Evolutionary conservation across 768 basidiomycete species (phyloP).

Genomic region (Amanita pallidorosea): DNA sequence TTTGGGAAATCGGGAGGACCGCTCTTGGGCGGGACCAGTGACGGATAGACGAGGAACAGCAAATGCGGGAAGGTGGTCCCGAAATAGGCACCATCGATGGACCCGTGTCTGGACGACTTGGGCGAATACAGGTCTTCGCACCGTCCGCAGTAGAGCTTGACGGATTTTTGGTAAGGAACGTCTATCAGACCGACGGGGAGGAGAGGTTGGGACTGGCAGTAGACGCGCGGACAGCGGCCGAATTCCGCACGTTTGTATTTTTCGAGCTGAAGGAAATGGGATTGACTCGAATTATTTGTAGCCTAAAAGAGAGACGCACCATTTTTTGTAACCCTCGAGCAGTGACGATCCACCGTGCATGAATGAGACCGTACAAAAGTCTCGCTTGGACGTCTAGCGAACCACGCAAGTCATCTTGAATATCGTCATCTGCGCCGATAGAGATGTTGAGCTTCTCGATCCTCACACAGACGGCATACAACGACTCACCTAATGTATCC

Average conservation of each 20-base stretch:
- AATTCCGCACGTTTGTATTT: conserved; percentile 99
- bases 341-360: conserved; percentile 95
- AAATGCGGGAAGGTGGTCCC: conserved; percentile 98
- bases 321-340: conserved; percentile 91
- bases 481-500: conserved; percentile 74
- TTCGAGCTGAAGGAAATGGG: conserved; percentile 48
- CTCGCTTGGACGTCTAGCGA: conserved; percentile 90
- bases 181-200: conserved; percentile 96
- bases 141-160: conserved; percentile 96
- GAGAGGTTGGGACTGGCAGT: conserved; percentile 90
- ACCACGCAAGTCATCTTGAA: conserved; percentile 89
- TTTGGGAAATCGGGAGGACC: conserved; percentile 27
- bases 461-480: background rate
- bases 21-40: conserved; percentile 78
- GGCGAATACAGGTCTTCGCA: conserved; percentile 99
- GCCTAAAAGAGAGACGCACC: conserved; percentile 34
- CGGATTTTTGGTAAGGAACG: conserved; percentile 96
- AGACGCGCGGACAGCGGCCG: conserved; percentile 94
- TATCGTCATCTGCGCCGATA: conserved; percentile 66
- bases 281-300: background rate
- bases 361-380: conserved; percentile 90
- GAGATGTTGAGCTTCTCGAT: background rate
- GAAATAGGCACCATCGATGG: conserved; percentile 98
- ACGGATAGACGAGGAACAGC: conserved; percentile 93
- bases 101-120: conserved; percentile 93